These are phyloP conservation scores for Pholiota molesta DNA, from an alignment of 768 basidiomycete genomes.

Conservation along the genomic window DNA sequence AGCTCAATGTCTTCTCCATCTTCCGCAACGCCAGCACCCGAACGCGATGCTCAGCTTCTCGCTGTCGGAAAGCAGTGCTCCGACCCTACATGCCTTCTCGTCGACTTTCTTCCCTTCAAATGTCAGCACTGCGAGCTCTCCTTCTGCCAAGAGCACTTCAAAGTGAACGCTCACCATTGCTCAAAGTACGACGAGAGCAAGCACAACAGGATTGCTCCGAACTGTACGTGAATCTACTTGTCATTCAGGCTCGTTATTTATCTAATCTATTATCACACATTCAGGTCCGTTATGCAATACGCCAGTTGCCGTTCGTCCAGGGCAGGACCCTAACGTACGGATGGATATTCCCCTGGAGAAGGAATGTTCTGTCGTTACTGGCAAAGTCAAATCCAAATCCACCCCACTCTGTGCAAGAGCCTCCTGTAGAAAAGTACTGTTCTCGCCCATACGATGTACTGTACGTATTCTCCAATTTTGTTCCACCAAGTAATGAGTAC, in stretches of 20 bases:
- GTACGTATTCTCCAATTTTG: constrained; percentile 45
- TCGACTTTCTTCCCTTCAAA: constrained; percentile 87
- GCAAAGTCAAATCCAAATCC: constrained; percentile 55
- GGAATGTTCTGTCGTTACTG: constrained; percentile 73
- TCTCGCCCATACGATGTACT: constrained; percentile 72
- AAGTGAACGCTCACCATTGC: constrained; percentile 68
- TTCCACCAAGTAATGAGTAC: not conserved
- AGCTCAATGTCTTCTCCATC: constrained; percentile 21
- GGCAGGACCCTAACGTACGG: constrained; percentile 78
- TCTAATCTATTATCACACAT: not conserved
- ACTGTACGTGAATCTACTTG: constrained; percentile 50
- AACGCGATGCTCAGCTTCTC: constrained; percentile 61
- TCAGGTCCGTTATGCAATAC: constrained; percentile 77
- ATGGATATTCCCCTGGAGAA: constrained; percentile 76
- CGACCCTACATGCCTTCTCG: constrained; percentile 61
- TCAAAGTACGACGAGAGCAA: constrained; percentile 70
- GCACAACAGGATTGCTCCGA: constrained; percentile 75
- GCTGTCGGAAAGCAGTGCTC: constrained; percentile 75
- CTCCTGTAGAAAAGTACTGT: constrained; percentile 74
- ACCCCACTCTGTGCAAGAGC: constrained; percentile 60
- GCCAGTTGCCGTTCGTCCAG: constrained; percentile 74
- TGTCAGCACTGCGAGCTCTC: constrained; percentile 75
- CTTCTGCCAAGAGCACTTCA: constrained; percentile 83
- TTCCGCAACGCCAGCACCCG: constrained; percentile 25
- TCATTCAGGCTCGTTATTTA: not conserved